Base-by-base conservation (phyloP, 2,329 filamentous ascomycete species). In the Coniella vitis region DNA sequence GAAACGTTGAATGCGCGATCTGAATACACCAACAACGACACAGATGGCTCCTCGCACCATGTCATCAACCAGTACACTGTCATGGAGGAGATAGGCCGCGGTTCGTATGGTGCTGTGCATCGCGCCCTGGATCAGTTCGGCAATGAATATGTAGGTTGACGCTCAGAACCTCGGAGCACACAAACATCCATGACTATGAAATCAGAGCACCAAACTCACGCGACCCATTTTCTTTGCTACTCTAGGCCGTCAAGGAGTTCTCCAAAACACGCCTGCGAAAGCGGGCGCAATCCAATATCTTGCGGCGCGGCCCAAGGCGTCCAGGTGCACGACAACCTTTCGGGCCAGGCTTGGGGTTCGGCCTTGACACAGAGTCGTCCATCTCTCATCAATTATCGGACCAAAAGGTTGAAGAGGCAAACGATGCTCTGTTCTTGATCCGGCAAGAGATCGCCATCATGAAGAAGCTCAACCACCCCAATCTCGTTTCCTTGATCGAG, bases 371-470 rank as follows among this genome's bases (percentile, higher is more conserved):
- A 38, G 59, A 54, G n/a, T 49, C 49, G n/a, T 37, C 45, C 1
- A 58, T 45, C 53, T 58, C 31, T 54, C 34, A 49, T 22, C 54
- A 56, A 46, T 60, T 69, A 20, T 61, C 63, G 21, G 60, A 62
- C 29, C 67, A 74, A 50, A 71, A 76, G 53, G 69, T 73, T 39
- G 76, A 76, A 38, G 84, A 86, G 62, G 84, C 84, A 57, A 72
- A 73, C 21, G 80, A 83, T 60, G 81, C 91, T 0, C 73, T 97
- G 12, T 87, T 87, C 60, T 72, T 97, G 52, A 97, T 98, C 65
- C 86, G 90, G 53, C 87, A 95, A 65, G 93, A 98, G 67, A 93
- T 97, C 60, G 93, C 93, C 51, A 94, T 97, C 63, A 97, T 98
- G 90, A 98, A 97, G 74, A 97, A 97, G 69, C 76, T 97, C 40